These are phyloP conservation scores for Canariomyces notabilis DNA, from an alignment of 2,329 filamentous ascomycete genomes.

Conservation along the genomic window DNA sequence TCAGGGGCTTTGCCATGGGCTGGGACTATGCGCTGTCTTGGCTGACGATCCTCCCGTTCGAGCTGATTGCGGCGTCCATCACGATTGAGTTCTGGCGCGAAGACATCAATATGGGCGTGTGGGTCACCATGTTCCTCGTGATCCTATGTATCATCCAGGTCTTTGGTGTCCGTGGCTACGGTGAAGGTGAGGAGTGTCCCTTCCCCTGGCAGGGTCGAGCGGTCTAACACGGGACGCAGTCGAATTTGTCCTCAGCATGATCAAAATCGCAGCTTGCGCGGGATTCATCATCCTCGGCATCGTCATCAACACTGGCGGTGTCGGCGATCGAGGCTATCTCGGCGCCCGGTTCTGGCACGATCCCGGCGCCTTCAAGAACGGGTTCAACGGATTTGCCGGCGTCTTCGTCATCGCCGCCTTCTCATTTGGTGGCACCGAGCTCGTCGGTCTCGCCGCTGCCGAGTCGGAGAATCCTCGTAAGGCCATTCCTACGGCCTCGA, in stretches of 20 bases:
- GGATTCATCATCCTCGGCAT: conserved; percentile 74
- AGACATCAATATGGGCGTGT: conserved; percentile 48
- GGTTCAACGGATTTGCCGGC: conserved; percentile 15
- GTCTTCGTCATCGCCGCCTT: conserved; percentile 49
- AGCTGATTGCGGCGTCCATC: conserved; percentile 49
- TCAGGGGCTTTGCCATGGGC: conserved; percentile 47
- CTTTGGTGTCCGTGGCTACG: conserved; percentile 54
- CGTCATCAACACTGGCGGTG: conserved; percentile 64
- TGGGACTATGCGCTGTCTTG: conserved; percentile 50
- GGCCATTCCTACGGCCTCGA: conserved; percentile 59
- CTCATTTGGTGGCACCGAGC: conserved; percentile 51
- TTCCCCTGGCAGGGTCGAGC: conserved; percentile 20
- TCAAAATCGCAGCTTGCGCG: conserved; percentile 71
- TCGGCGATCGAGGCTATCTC: conserved; percentile 63
- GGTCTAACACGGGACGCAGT: conserved; percentile 31
- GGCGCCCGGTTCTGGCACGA: conserved; percentile 66
- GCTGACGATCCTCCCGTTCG: conserved; percentile 48
- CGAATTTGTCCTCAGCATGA: conserved; percentile 70
- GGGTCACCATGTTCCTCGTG: conserved; percentile 52
- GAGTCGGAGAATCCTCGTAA: conserved; percentile 55
- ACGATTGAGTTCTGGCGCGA: conserved; percentile 51
- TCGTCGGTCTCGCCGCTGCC: conserved; percentile 53
- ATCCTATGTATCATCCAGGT: conserved; percentile 47
- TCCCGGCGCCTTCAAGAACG: conserved; percentile 56
- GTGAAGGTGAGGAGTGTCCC: conserved; percentile 44